Base-by-base conservation (phyloP, 495 filamentous ascomycete species). In the Neurospora sp. region DNA sequence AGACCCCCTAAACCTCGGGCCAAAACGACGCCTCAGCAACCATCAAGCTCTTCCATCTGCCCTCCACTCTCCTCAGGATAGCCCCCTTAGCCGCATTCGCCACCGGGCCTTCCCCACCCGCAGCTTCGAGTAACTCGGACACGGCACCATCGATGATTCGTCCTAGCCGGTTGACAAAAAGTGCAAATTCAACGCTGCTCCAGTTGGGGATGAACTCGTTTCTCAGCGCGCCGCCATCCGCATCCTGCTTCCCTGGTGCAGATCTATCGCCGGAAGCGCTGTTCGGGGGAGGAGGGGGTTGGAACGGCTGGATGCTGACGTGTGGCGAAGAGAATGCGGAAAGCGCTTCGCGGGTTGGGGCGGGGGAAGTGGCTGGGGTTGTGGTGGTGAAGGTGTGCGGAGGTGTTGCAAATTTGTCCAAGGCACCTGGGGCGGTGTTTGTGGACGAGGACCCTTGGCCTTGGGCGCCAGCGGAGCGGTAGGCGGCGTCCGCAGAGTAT, bases 151-250 rank as follows among this genome's bases (percentile, higher is more conserved):
- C 81, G 71, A 83, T 76, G 37, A 82, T 69, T 15, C 69, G 40
- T n/a, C 76, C 80, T 72, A 82, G 71, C 62, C 76, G 62, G 4
- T 71, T 76, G 10, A 91, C 90, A 81, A 91, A 91, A 10, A 62
- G 80, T 48, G 82, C 83, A 78, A 92, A 92, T 77, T 89, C 85
- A 13, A 59, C 71, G 73, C 85, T 88, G 71, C 87, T 88, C 90
- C 90, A 91, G 77, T 91, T 92, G 1, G 88, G 88, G 74, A 91
- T 91, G 74, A 91, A 90, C 80, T 86, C 84, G 71, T 83, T 82
- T 71, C 89, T 82, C 78, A 91, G 76, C 43, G 89, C 89, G 0
- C 90, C 90, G 1, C 89, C 89, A 77, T 92, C 89, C 7, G 81
- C 83, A 79, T 90, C 87, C 45, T 77, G 71, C 13, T 71, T 70